phyloP scores from a whole-genome alignment of 169 alveolate species.

The Cryptosporidium viatorum region DNA sequence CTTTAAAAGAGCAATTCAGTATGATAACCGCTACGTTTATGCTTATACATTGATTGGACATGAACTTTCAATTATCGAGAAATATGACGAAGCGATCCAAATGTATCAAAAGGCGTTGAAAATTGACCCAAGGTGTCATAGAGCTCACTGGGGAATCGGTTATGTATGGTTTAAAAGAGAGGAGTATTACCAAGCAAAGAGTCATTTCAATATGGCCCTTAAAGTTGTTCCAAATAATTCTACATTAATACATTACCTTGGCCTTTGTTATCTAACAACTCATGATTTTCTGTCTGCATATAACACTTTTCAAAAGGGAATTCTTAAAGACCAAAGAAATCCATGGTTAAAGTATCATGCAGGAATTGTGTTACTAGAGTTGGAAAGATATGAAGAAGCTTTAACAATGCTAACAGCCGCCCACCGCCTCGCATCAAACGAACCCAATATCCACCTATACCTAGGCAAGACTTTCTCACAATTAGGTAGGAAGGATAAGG shows the following conservation, averaged over 20 bases:
- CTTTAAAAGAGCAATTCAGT: slow-evolving; percentile 87
- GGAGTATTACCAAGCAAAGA: slow-evolving; percentile 84
- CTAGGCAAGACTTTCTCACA: slow-evolving; percentile 86
- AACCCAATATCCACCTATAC: slow-evolving; percentile 85
- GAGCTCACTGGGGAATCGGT: slow-evolving; percentile 91
- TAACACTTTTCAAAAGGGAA: slow-evolving; percentile 81
- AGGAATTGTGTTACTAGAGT: slow-evolving; percentile 80
- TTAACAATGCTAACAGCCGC: slow-evolving; percentile 81
- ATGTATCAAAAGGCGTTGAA: slow-evolving; percentile 84
- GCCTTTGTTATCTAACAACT: slow-evolving; percentile 83
- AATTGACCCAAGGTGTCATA: slow-evolving; percentile 86
- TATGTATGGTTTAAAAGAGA: slow-evolving; percentile 87
- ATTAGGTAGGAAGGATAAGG: slow-evolving; percentile 83
- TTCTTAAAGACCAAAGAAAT: slow-evolving; percentile 82
- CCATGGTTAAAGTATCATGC: slow-evolving; percentile 85
- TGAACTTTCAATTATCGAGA: slow-evolving; percentile 87
- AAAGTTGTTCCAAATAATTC: slow-evolving; percentile 84
- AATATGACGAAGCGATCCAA: slow-evolving; percentile 86
- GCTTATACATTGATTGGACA: slow-evolving; percentile 89
- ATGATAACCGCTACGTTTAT: slow-evolving; percentile 83
- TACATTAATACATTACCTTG: slow-evolving; percentile 84
- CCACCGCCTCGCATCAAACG: slow-evolving; percentile 84
- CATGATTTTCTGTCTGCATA: slow-evolving; percentile 83
- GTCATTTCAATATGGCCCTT: slow-evolving; percentile 81
- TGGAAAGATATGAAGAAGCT: slow-evolving; percentile 86